Evolutionary conservation across 371 early-diverging fungal genomes (phyloP), one percentile per base, ranked within the genome.

Genomic region (Apophysomyces trapeziformis): DNA sequence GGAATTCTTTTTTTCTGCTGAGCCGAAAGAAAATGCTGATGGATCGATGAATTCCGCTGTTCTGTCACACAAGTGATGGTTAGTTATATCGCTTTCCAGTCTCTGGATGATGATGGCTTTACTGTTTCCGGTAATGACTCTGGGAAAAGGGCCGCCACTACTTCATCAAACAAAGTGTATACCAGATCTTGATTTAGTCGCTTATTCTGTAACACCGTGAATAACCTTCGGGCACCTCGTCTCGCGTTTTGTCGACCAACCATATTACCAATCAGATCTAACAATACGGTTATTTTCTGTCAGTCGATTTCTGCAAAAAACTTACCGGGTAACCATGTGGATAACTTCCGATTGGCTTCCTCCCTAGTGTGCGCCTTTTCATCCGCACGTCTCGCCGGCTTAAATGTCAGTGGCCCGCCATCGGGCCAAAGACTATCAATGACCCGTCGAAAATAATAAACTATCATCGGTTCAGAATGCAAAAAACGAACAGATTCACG

Each of bases 181-280:
- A 86, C 77, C 32, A 95, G 74, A 58, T 91, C 90, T 64, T 91
- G 90, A 64, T 95, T 95, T 12, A 94, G 72, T n/a, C 87, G 62
- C 32, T 84, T 84, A 61, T 90, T 86, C 75, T 96, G 96, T 60
- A 95, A 82, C 1, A 91, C 82, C 35, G 85, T 86, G 66, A 91
- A 86, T 8, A 94, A 71, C 38, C 92, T 74, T 36, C 83, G 63
- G 1, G 96, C 94, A 7, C 96, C 96, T 37, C 87, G 81, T 12
- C 86, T 73, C 0, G 95, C 93, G 67, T 96, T 96, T 63, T 89
- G 88, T 57, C 88, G 79, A 4, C 96, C 96, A 1, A 95, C 93
- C 85, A 95, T 87, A 58, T 78, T 86, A 2, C 92, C 95, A 36
- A 95, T 64, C 43, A 91, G 57, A 56, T 92, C 89, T 64, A 84